Base-by-base conservation (phyloP, 2,329 filamentous ascomycete species). In the Aureobasidium sp. region DNA sequence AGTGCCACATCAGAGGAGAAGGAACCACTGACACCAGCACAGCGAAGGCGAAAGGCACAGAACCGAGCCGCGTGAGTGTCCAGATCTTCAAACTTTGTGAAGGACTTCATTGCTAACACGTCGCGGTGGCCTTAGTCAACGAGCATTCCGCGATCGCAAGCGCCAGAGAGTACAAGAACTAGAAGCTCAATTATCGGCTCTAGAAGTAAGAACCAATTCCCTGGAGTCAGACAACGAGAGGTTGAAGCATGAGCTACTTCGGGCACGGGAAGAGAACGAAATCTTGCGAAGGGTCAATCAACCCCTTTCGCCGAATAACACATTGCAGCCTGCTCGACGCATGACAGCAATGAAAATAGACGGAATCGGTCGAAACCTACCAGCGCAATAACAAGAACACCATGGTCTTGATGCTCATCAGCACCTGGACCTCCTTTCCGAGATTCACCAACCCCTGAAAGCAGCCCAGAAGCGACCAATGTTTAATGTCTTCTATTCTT, bases 71-170 rank as follows among this genome's bases (percentile, higher is more conserved):
- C 87, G 86, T 89, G 83, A 73, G 85, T 77, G 53, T 40, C 12
- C n/a, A 35, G 40, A 15, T 24, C 11, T 5, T 29, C 50, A 3
- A 19, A 8, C 19, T n/a, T 29, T 4, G 35, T 27, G 5, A 12
- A n/a, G 5, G 15, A 24, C 8, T 19, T 27, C 37, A n/a, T 59
- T 29, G 42, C 62, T 61, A 22, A 60, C 57, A 57, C 61, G 35
- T 44, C 50, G 53, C 60, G 50, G 44, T 42, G 24, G 27, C 17
- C n/a, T 44, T 66, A 97, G 93, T 52, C 94, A 97, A 81, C 88
- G 93, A 68, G 93, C 94, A 35, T 97, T 97, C 74, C 90, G 93
- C 64, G 93, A 97, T 75, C 88, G 93, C 68, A 97, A 97, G 75
- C 93, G 97, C 74, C 88, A 87, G 62, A 92, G 96, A 70, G 91